phyloP scores from a whole-genome alignment of 2,329 filamentous ascomycete species.

The Sarocladiaceae sp. region DNA sequence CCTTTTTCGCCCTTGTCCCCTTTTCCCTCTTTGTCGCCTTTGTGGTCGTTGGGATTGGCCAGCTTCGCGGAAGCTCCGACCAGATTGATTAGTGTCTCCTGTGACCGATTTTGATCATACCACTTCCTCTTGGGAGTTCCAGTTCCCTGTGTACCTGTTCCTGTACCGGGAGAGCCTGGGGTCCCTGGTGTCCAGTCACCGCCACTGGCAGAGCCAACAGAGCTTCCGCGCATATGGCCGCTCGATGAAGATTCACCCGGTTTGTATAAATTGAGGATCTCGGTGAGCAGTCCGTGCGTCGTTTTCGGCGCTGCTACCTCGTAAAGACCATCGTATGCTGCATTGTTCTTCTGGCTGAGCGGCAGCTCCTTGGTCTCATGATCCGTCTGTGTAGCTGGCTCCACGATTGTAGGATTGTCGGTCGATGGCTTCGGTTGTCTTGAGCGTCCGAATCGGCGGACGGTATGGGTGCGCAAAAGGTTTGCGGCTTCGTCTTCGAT shows the following conservation, averaged over 20 bases:
- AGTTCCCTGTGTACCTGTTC: conserved; percentile 21
- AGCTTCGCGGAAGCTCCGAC: conserved; percentile 41
- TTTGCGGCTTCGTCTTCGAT: conserved; percentile 32
- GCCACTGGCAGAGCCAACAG: conserved; percentile 21
- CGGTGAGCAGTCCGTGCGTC: conserved; percentile 41
- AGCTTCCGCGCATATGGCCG: conserved; percentile 22
- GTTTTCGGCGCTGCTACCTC: conserved; percentile 34
- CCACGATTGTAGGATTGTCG: conserved; percentile 4
- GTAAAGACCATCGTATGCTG: conserved; percentile 36
- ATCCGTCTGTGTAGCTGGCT: not conserved
- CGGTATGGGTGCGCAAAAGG: conserved; percentile 39
- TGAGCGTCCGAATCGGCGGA: not conserved
- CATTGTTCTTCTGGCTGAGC: conserved; percentile 31
- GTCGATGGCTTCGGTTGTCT: conserved; percentile 10
- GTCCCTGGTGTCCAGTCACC: conserved; percentile 16
- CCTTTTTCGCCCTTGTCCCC: conserved; percentile 4
- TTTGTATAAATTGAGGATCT: conserved; percentile 43
- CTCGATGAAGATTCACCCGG: conserved; percentile 23
- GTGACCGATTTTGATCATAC: conserved; percentile 44
- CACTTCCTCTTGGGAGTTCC: conserved; percentile 44
- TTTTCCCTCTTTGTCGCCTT: conserved; percentile 14
- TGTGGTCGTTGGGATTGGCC: conserved; percentile 27
- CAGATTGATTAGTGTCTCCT: conserved; percentile 42
- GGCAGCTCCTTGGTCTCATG: not conserved
- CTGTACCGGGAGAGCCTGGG: conserved; percentile 21